Base-by-base conservation (phyloP, 2,329 filamentous ascomycete genomes). In the Pyrenochaeta sp. region DNA sequence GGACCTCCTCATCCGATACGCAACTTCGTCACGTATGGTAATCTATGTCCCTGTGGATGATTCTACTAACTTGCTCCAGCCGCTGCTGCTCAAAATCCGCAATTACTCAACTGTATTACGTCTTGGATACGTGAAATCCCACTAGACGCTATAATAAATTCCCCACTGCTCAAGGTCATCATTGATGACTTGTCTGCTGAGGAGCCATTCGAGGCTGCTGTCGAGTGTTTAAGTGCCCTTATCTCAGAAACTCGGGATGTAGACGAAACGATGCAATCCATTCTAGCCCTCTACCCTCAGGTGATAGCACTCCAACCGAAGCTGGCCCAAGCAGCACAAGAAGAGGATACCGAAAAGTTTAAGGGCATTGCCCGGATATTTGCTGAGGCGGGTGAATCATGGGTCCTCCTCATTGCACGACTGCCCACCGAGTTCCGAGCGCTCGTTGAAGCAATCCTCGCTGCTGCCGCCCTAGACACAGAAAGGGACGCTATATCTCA, bases 81-180 rank as follows among this genome's bases (percentile, higher is more conserved):
- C 45, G 81, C 86, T 42, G 92, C 94, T 20, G 85, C 92, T 7
- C 89, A 88, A 58, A 97, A 97, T 70, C 93, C 94, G 2, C 90
- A 93, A 69, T 84, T 99, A 42, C 87, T 98, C 74, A 92, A 97
- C 68, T 98, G 95, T 74, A 92, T 98, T 66, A 96, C 92, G 29
- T 97, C 95, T 2, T 99, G 95, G 95, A 85, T 98, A 63, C 87
- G 92, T 65, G 95, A 99, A 78, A 91, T 99, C 6, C 91, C 94
- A 0, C 85, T 96, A 42, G 84, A 83, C 60, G 88, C 90, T 57
- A 87, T 99, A 60, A 89, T 96, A 63, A 89, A 89, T 65, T 97
- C 94, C 1, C 90, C 93, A 6, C 82, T 99, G 12, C 82, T 99
- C 64, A 86, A 91, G 61, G 83, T 93, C 46, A 86, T 97, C 44